Conservation (phyloP, 768 basidiomycete genomes). For the Gloeostereum incarnatum region DNA sequence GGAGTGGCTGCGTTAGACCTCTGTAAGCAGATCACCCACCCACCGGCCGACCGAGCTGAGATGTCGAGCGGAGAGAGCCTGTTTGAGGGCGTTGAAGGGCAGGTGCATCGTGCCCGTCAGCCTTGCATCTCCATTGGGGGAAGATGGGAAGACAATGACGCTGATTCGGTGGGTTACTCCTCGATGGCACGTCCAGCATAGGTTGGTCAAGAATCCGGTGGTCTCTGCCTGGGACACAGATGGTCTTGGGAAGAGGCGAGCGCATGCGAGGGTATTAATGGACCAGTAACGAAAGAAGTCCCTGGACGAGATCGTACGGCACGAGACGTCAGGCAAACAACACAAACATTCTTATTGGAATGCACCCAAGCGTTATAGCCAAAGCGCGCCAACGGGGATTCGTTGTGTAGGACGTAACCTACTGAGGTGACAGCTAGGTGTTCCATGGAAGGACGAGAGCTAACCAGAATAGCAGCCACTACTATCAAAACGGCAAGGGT, state of each 20-base stretch:
- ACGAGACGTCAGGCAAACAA: too few relatives aligned
- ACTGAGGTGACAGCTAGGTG: too few relatives aligned
- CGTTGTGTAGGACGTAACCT: too few relatives aligned
- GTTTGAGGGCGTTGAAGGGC: slow-evolving; percentile 85
- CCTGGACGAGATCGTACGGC: too few relatives aligned
- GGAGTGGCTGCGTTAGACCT: slow-evolving; percentile 54
- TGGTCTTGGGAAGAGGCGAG: slow-evolving; percentile 57
- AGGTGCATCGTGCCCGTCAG: slow-evolving; percentile 98
- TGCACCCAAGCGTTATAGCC: too few relatives aligned
- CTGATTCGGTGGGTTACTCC: slow-evolving; percentile 82
- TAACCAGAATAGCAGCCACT: too few relatives aligned
- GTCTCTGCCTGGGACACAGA: slow-evolving; percentile 51
- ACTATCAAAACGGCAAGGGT: too few relatives aligned
- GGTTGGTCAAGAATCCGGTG: slow-evolving; percentile 44
- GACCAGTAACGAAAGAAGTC: too few relatives aligned
- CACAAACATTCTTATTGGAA: too few relatives aligned
- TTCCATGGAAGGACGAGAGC: too few relatives aligned
- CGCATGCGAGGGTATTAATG: too few relatives aligned
- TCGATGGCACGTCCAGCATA: slow-evolving; percentile 57
- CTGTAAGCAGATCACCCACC: slow-evolving; percentile 63
- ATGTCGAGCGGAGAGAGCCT: slow-evolving; percentile 80
- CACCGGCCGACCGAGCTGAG: slow-evolving; percentile 68
- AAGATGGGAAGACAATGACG: slow-evolving; percentile 33
- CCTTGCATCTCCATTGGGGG: slow-evolving; percentile 43
- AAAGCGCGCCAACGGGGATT: too few relatives aligned